phyloP scores from a whole-genome alignment of 108 stramenopile species.

The Cyclotella baltica region DNA sequence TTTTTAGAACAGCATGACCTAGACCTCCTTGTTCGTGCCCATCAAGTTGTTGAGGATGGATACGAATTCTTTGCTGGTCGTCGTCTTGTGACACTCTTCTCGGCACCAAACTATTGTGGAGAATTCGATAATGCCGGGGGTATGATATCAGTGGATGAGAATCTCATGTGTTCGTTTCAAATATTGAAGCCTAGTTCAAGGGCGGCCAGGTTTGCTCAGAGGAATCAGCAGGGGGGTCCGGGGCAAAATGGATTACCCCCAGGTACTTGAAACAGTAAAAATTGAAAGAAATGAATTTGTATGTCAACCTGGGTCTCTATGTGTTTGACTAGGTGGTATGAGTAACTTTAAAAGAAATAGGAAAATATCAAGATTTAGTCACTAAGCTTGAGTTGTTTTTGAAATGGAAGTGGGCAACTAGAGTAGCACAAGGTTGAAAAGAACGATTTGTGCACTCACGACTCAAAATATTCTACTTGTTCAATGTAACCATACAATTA shows the following conservation, averaged over 20 bases:
- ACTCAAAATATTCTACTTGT: too few species aligned
- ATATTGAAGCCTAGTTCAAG: slow-evolving; percentile 59
- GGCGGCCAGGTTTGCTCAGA: slow-evolving; percentile 55
- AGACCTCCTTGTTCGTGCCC: slow-evolving; percentile 92
- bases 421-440: too few species aligned
- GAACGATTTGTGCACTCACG: too few species aligned
- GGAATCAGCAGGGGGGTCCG: slow-evolving; percentile 29
- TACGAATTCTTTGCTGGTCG: slow-evolving; percentile 92
- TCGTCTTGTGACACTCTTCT: slow-evolving; percentile 87
- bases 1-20: slow-evolving; percentile 87
- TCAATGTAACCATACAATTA: too few species aligned
- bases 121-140: slow-evolving; percentile 90
- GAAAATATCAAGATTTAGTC: background rate
- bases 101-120: slow-evolving; percentile 87
- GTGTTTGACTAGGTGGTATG: background rate
- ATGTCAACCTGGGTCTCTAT: background rate
- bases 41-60: slow-evolving; percentile 98
- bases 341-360: background rate
- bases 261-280: slow-evolving; percentile 9
- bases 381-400: background rate
- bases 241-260: slow-evolving; percentile 35
- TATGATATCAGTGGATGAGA: slow-evolving; percentile 79
- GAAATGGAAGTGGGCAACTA: too few species aligned
- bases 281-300: background rate
- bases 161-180: slow-evolving; percentile 82